Conservation (phyloP, 345 rosid genomes). For the Excoecaria cochinchinensis region DNA sequence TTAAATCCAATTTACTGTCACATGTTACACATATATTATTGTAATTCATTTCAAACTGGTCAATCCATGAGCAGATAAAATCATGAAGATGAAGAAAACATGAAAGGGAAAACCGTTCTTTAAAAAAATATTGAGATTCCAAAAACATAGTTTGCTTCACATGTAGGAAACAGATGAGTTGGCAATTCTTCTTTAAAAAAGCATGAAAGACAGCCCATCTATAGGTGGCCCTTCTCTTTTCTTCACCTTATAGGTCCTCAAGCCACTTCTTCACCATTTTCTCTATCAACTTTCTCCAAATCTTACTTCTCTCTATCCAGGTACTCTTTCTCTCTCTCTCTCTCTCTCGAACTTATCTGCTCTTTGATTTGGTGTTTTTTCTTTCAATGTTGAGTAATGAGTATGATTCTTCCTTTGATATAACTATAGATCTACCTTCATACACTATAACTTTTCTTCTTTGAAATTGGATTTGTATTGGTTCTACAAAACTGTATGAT, state of each 20-base stretch:
- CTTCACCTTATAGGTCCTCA: background rate
- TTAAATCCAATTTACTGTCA: too few species aligned
- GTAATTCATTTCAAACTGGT: too few species aligned
- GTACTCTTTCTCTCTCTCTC: background rate
- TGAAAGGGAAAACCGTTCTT: background rate
- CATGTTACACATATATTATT: too few species aligned
- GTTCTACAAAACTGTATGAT: too few species aligned
- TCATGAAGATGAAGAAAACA: background rate
- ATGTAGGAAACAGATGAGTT: constrained; percentile 34
- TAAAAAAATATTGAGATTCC: constrained; percentile 8
- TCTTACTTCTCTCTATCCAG: background rate
- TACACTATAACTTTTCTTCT: too few species aligned
- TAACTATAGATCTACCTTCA: too few species aligned
- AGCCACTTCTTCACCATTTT: background rate
- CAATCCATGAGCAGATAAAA: too few species aligned
- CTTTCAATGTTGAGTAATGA: too few species aligned
- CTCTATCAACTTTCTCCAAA: background rate
- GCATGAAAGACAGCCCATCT: constrained; percentile 31
- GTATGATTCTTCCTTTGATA: too few species aligned
- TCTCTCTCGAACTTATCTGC: background rate
- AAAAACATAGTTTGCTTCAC: constrained; percentile 28
- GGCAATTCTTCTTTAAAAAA: constrained; percentile 30
- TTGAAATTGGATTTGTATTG: too few species aligned
- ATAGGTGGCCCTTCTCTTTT: constrained; percentile 7
- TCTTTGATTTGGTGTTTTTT: background rate